Base-by-base conservation (phyloP, 768 basidiomycete species). In the Rhizopogon roseolus region DNA sequence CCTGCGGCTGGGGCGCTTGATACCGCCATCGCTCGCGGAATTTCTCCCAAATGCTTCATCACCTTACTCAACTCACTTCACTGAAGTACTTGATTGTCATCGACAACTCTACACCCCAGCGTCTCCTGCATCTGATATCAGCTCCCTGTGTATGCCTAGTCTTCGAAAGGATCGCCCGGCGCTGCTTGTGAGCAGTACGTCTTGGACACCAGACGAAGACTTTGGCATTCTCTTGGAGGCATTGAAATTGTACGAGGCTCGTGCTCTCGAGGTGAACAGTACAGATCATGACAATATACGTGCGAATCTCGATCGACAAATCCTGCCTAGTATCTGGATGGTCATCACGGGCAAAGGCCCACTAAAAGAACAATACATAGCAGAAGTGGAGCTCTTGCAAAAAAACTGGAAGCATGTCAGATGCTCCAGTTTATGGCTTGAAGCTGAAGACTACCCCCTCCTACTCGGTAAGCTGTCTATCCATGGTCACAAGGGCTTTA, bases 121-220 rank as follows among this genome's bases (percentile, higher is more conserved):
- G 62, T 76, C 17, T 59, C 66, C 41, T 54, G 66, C 46, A 1
- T 54, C 60, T 7, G 52, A 40, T 17, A 57, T 63, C 41, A 50
- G 55, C 22, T 25, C 42, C 29, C 51, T 65, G 27, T 63, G 60
- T 37, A 66, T 74, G 62, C 83, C 88, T 5, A 63, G 63, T n/a
- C 68, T 82, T 25, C 80, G 90, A 34, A 61, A 71, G 2, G 90
- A 93, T 57, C 77, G 95, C 53, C 92, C 93, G 4, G 94, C 93
- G 1, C 72, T 98, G 2, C 59, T 98, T 16, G 85, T 99, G 27
- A 93, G 90, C 22, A 91, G 92, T 59, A 99, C 97, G 1, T 93
- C 90, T 14, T 98, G 96, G 96, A 98, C 97, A 1, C 83, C 92
- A 6, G 97, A 99, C 62, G 97, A 99, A 67, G 94, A 98, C 66